Evolutionary conservation across 83 land plant species (phyloP).

Genomic region (Larix sibirica): DNA sequence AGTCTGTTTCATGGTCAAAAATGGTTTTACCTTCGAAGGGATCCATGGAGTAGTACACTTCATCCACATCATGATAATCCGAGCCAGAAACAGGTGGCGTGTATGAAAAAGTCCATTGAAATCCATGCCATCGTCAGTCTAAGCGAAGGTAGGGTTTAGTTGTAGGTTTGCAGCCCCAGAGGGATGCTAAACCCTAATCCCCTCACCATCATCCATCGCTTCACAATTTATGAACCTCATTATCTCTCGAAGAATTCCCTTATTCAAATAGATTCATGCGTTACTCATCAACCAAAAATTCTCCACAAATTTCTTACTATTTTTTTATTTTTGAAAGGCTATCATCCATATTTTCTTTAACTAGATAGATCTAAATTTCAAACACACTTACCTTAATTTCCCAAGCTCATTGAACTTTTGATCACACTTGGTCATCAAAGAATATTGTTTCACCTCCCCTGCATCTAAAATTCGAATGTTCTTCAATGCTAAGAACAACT

Average conservation of each 20-base stretch:
- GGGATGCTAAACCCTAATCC: no score
- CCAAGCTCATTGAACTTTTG: background rate
- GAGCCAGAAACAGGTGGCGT: no score
- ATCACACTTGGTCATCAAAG: background rate
- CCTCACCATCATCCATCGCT: no score
- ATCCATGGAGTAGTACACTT: no score
- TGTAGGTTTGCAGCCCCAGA: no score
- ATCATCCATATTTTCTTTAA: background rate
- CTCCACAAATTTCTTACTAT: background rate
- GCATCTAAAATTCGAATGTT: background rate
- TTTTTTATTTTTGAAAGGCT: background rate
- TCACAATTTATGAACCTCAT: background rate
- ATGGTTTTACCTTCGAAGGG: no score
- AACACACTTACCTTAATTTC: background rate
- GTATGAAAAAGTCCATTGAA: no score
- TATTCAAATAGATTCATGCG: background rate
- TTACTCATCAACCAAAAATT: background rate
- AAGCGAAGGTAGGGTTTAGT: no score
- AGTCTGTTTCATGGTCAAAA: no score
- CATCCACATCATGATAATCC: no score
- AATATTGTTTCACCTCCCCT: background rate
- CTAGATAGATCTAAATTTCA: background rate
- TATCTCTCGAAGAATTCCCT: background rate
- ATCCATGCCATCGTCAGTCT: no score
- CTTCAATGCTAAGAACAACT: background rate